Conservation (phyloP, 1,139 yeast species). For the Debaryomyces sp. region DNA sequence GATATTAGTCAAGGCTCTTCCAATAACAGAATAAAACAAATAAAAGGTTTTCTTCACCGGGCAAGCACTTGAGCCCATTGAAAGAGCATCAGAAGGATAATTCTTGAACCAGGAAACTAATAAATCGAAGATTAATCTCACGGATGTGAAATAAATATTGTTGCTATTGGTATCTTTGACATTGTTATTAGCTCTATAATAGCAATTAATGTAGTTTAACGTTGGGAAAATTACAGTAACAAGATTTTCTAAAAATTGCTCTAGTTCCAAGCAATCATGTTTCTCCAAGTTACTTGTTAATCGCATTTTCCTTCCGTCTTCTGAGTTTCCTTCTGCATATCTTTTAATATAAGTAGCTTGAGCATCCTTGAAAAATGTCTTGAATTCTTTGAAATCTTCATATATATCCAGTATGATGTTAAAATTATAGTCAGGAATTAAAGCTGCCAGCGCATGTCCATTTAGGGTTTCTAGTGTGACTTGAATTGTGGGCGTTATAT, state of each 20-base stretch:
- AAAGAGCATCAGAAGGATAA: slow-evolving; percentile 36
- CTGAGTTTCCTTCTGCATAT: not conserved
- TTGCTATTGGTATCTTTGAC: slow-evolving; percentile 15
- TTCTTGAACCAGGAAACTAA: slow-evolving; percentile 38
- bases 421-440: slow-evolving; percentile 40
- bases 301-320: not conserved
- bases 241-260: slow-evolving; percentile 31
- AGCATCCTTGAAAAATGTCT: slow-evolving; percentile 20
- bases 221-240: slow-evolving; percentile 31
- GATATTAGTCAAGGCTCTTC: slow-evolving; percentile 35
- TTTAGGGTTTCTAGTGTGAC: slow-evolving; percentile 29
- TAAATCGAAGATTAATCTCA: slow-evolving; percentile 33
- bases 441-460: slow-evolving; percentile 26
- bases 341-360: slow-evolving; percentile 6
- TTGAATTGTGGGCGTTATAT: slow-evolving; percentile 30
- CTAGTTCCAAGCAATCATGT: slow-evolving; percentile 25
- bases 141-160: slow-evolving; percentile 26
- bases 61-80: slow-evolving; percentile 29
- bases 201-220: slow-evolving; percentile 26
- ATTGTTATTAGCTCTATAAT: slow-evolving; percentile 20
- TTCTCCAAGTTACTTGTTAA: not conserved
- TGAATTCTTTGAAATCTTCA: slow-evolving; percentile 26
- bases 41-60: slow-evolving; percentile 38
- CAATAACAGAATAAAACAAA: slow-evolving; percentile 38
- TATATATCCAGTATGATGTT: slow-evolving; percentile 30